Base-by-base conservation (phyloP, 306 rosid species). In the Trifolium pratense region DNA sequence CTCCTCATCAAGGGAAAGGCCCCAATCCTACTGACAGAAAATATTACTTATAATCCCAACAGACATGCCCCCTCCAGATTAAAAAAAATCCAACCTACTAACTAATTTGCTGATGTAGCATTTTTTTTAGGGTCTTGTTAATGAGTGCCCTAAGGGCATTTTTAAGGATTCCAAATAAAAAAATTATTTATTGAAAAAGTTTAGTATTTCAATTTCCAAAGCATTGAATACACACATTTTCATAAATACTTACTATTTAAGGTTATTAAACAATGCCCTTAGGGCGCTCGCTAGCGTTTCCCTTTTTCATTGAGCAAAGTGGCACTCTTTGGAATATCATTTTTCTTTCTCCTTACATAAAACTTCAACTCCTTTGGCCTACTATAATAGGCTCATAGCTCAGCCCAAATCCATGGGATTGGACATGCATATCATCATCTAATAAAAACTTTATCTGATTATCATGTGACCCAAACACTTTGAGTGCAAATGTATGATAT, bases 401-500 rank as follows among this genome's bases (percentile, higher is more conserved):
- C 56, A 49, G 1, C 56, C 57, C 57, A 51, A n/a, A 51, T 51
- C 25, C 23, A 49, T 49, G 57, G 25, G 11, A n/a, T 23, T 16
- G 57, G 57, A 16, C 57, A 51, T 51, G 23, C 12, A 17, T 51
- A 51, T 51, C 25, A 25, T 25, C 18, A 26, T 25, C 37, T 25
- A 57, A 25, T 57, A 12, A 25, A 57, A 48, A 32, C 39, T 20
- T 56, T 71, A 51, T 64, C 6, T 21, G 55, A 9, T 39, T 58
- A 64, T 76, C 36, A 52, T 9, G n/a, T 51, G 64, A 79, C 62
- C 37, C 46, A 11, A 26, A 71, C 18, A 75, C 26, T 31, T 29
- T 21, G 16, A 71, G 76, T 40, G 60, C 66, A 76, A 75, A 72
- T 59, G 60, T 26, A 74, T 52, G 32, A 72, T 67, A n/a, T 20